Evolutionary conservation across 345 rosid genomes (phyloP).

Genomic region (Hevea brasiliensis): DNA sequence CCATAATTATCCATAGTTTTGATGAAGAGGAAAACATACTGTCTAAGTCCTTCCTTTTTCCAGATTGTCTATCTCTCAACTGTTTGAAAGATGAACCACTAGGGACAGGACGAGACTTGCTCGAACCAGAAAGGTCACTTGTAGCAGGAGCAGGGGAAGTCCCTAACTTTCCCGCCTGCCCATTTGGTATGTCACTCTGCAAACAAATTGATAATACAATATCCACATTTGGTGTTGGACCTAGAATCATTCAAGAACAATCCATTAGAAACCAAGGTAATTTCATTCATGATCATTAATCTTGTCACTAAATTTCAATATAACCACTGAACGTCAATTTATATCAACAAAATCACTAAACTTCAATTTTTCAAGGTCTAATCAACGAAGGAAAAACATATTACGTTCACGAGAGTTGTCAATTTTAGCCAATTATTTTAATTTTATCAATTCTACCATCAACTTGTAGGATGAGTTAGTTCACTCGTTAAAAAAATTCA

Average conservation of each 20-base stretch:
- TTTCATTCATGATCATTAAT: too few species aligned
- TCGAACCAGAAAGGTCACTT: slow-evolving; percentile 69
- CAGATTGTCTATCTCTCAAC: slow-evolving; percentile 52
- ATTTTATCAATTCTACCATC: too few species aligned
- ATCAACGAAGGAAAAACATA: too few species aligned
- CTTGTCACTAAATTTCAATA: too few species aligned
- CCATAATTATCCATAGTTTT: background rate
- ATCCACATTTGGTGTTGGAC: slow-evolving; percentile 80
- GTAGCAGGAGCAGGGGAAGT: slow-evolving; percentile 43
- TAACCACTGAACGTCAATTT: too few species aligned
- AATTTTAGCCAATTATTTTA: too few species aligned
- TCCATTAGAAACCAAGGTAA: slow-evolving; percentile 1
- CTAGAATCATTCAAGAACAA: slow-evolving; percentile 32
- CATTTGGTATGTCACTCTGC: slow-evolving; percentile 65
- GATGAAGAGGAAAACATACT: slow-evolving; percentile 35
- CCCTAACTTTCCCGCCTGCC: slow-evolving; percentile 43
- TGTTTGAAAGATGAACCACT: slow-evolving; percentile 63
- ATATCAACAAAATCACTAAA: too few species aligned
- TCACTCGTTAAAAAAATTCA: too few species aligned
- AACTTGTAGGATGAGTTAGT: too few species aligned
- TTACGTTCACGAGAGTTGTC: too few species aligned
- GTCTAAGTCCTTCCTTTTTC: slow-evolving; percentile 65
- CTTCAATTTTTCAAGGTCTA: too few species aligned
- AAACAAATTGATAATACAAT: slow-evolving; percentile 80
- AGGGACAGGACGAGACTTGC: slow-evolving; percentile 49